Base-by-base conservation (phyloP, 73 alveolate genomes). In the Tetrahymena elliotti region DNA sequence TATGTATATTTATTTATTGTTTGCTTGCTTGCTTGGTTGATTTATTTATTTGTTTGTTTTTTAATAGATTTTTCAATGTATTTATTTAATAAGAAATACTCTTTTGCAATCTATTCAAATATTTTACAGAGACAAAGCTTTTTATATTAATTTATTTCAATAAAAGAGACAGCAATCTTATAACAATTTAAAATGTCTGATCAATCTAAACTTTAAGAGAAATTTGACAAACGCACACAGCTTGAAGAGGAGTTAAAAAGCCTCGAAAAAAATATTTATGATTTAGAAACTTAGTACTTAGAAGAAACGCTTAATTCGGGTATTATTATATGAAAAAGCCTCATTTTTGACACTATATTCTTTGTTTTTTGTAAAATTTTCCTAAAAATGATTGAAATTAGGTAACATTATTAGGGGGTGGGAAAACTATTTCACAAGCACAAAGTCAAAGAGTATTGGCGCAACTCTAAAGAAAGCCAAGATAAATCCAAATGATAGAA, bases 341-440 rank as follows among this genome's bases (percentile, higher is more conserved):
- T 31, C 38, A 6, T 22, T 3, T 27, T 68, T 24, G 36, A 22
- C 88, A n/a, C 6, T 68, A 27, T 68, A 22, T 68, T 35, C 22
- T 68, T 68, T 68, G 88, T 68, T 11, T 68, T 68, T 68, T 31
- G 38, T 68, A 27, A n/a, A 22, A 27, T 68, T 68, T 68, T n/a
- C 11, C 39, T 16, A 68, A 68, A 68, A 27, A n/a, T 68, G 13
- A 68, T 68, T 68, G 88, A 68, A 68, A 68, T 22, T 68, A 68
- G 88, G 88, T 68, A 68, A 68, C 88, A 68, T 68, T 36, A 68
- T 68, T 68, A 68, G 88, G 88, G 88, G 88, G 88, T 68, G 88
- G 88, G 88, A 68, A 68, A 68, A 68, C 88, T 68, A 68, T 68
- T 68, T 68, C 88, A 68, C 88, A 68, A 68, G 88, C 88, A 27